Evolutionary conservation across 352 stramenopile genomes (phyloP).

Genomic region (Globisporangium paddicum): DNA sequence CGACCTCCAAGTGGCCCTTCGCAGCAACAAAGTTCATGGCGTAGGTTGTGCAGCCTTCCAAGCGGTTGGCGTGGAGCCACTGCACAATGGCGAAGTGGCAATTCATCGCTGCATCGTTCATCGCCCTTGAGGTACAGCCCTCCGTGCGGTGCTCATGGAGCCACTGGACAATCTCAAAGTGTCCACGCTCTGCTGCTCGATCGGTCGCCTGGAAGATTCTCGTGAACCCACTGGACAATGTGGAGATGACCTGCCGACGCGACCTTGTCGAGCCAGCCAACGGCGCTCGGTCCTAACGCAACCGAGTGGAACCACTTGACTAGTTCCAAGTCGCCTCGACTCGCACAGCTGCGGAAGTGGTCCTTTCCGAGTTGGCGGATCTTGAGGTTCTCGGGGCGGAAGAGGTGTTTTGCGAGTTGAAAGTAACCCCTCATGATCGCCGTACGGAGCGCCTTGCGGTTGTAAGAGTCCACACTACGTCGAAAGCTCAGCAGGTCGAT

Average conservation of each 20-base stretch:
- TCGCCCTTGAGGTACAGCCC: no score
- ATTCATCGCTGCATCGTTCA: background rate
- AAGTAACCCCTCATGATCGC: background rate
- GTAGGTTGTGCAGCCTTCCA: constrained; percentile 49
- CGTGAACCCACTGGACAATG: background rate
- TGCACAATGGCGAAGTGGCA: constrained; percentile 25
- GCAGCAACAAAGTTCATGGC: constrained; percentile 59
- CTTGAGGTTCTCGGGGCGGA: background rate
- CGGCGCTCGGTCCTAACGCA: background rate
- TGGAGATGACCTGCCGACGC: background rate
- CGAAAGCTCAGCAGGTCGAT: background rate
- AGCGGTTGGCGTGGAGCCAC: constrained; percentile 51
- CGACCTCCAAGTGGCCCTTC: background rate
- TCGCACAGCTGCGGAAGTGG: background rate
- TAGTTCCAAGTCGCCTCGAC: background rate
- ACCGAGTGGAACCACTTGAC: background rate
- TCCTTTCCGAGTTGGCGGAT: background rate
- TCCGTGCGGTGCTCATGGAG: background rate
- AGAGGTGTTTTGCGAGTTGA: background rate
- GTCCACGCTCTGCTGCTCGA: background rate
- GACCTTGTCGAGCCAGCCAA: background rate
- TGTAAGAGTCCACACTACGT: background rate
- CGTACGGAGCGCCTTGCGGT: background rate
- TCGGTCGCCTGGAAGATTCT: background rate
- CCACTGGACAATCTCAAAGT: background rate